These are phyloP conservation scores for Zizania latifolia DNA, from an alignment of 176 grass and related monocot species.

Conservation along the genomic window DNA sequence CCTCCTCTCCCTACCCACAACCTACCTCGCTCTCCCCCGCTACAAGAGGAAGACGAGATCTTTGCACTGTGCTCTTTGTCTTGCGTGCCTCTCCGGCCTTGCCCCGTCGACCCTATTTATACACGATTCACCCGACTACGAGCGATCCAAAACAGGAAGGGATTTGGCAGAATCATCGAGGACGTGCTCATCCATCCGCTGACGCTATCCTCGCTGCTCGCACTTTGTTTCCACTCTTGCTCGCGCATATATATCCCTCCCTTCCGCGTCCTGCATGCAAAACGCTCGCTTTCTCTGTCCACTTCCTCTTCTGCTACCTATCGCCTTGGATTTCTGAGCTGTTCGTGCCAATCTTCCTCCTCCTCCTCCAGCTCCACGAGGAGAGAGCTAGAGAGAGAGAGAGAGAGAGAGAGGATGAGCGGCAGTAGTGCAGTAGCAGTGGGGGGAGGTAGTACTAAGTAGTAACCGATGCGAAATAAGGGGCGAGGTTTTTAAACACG, in stretches of 20 bases:
- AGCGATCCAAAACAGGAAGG: background rate
- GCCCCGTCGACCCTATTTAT: constrained; percentile 1
- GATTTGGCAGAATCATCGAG: background rate
- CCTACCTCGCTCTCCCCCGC: background rate
- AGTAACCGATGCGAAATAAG: constrained; percentile 70
- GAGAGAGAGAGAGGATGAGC: background rate
- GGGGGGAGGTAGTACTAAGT: too few relatives aligned
- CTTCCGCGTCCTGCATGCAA: background rate
- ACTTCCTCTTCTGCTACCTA: background rate
- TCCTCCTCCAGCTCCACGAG: background rate
- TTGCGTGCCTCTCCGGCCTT: background rate
- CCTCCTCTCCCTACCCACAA: background rate
- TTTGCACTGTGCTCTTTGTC: background rate
- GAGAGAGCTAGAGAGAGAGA: constrained; percentile 9
- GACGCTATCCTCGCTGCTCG: background rate
- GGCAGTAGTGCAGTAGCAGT: background rate
- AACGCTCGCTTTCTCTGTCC: background rate
- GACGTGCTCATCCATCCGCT: background rate
- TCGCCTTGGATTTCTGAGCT: background rate
- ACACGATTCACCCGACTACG: background rate
- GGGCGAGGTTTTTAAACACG: constrained; percentile 53
- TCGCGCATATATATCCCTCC: background rate
- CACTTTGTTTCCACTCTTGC: constrained; percentile 20
- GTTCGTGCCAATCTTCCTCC: background rate
- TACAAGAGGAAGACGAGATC: constrained; percentile 8